Percentiles rank a stretch among this genome's conserved stretches.
These are phyloP conservation scores for Lactarius quietus DNA, from an alignment of 768 basidiomycete species.

Conservation along the genomic window DNA sequence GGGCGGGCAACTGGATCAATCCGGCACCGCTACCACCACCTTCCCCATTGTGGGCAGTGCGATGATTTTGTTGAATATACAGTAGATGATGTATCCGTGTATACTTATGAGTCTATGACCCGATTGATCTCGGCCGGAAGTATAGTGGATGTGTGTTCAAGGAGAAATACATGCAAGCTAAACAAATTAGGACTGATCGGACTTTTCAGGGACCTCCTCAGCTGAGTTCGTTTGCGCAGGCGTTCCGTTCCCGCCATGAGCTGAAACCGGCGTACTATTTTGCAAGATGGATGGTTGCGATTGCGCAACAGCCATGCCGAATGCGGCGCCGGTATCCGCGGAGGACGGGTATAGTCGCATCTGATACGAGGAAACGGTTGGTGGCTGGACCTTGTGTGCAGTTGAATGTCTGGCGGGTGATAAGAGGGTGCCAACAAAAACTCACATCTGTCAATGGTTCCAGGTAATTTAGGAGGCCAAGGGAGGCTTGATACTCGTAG, in stretches of 20 bases:
- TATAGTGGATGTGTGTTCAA: neutral
- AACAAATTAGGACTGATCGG: constrained; percentile 4
- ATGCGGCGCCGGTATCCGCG: constrained; percentile 7
- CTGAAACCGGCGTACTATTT: constrained; percentile 22
- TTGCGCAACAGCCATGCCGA: constrained; percentile 5
- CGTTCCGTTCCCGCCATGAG: constrained; percentile 17
- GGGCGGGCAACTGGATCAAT: constrained; percentile 21
- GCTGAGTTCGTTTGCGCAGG: constrained; percentile 15
- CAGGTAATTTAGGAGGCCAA: constrained; percentile 23
- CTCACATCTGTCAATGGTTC: constrained; percentile 20
- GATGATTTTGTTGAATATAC: neutral
- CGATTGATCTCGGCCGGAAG: neutral
- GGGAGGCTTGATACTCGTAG: constrained; percentile 23
- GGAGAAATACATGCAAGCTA: constrained; percentile 5
- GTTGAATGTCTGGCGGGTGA: neutral
- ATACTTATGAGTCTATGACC: neutral
- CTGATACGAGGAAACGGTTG: constrained; percentile 20
- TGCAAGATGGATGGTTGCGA: constrained; percentile 11
- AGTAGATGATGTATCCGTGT: neutral
- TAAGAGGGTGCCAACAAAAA: neutral
- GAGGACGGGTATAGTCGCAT: constrained; percentile 21
- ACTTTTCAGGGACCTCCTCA: constrained; percentile 18
- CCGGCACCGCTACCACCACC: constrained; percentile 9
- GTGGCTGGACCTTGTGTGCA: constrained; percentile 21
- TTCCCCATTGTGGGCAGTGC: neutral